Base-by-base conservation (phyloP, 495 filamentous ascomycete genomes). In the Elaphomyces granulatus region DNA sequence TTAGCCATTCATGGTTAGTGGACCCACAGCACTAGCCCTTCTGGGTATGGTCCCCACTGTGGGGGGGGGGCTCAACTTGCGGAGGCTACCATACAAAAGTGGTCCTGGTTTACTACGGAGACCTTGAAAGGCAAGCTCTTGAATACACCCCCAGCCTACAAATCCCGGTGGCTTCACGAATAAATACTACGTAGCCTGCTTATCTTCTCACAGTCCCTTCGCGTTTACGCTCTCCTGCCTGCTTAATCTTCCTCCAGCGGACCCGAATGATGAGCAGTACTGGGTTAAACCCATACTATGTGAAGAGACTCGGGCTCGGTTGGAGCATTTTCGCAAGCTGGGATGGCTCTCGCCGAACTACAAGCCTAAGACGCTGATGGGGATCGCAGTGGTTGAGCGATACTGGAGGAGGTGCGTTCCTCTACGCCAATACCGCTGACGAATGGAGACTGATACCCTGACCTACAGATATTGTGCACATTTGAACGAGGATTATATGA, bases 221-320 rank as follows among this genome's bases (percentile, higher is more conserved):
- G n/a, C n/a, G n/a, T n/a, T n/a, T n/a, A n/a, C n/a, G n/a, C n/a
- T n/a, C n/a, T n/a, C n/a, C n/a, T n/a, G n/a, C n/a, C n/a, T n/a
- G n/a, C n/a, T n/a, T n/a, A n/a, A n/a, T n/a, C 20, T 51, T 30
- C 45, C 38, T 20, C 38, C 39, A 1, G 49, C 50, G 43, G 30
- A 60, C 15, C 15, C 2, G n/a, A 32, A 49, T 47, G 31, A 58
- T 32, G 42, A 54, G 41, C 26, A 60, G 36, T 49, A 45, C 45
- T 60, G 42, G 57, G 53, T 52, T 37, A 41, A 58, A 34, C 49
- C 53, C 17, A 58, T 60, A 26, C 53, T 60, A 43, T 12, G 12
- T 28, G n/a, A n/a, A n/a, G 23, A 28, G 23, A 28, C 23, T 6
- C 23, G 23, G 23, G 12, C 51, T 2, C 52, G 54, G 45, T 47